Base-by-base conservation (phyloP, 2,329 filamentous ascomycete genomes). In the Fusarium camptoceras region DNA sequence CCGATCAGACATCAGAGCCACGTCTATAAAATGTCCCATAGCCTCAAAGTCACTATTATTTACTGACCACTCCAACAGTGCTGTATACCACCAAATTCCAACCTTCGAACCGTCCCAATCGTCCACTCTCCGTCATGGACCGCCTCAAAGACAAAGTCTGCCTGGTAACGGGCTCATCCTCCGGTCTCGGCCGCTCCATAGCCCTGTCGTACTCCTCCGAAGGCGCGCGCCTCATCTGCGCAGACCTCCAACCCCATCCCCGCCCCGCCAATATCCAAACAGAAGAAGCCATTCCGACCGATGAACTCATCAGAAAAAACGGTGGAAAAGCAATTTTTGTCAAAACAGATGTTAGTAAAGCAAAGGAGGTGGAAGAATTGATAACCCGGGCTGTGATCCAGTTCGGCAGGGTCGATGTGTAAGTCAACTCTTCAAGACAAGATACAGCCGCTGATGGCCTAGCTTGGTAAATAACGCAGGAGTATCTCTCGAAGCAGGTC, bases 151-250 rank as follows among this genome's bases (percentile, higher is more conserved):
- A 39, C 24, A 75, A 74, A 24, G 61, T 84, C 78, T 66, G 78
- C 77, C 80, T 85, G 25, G 76, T 86, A 8, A 85, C 84, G 0
- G 84, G 84, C 14, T 76, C 81, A 3, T 84, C 83, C 1, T 83
- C 83, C 0, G 83, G 83, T 3, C 72, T 85, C 0, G 83, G 84
- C 2, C 78, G 83, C 6, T 80, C 83, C 2, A 85, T 86, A n/a
- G 75, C 83, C 0, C 65, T 83, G 3, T 78, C 76, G 4, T 85
- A 83, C 56, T 78, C 81, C 2, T 72, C 66, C 5, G 79, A 84
- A 56, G 83, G 83, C 6, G 81, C 82, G 1, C 68, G 67, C 8
- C 68, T 86, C 8, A 78, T 84, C 22, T 84, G 81, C 34, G 79
- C 82, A 2, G 83, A 85, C 62, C 65, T 83, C 0, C 72, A 64